Conservation (phyloP, 495 filamentous ascomycete genomes). For the Tricharina praecox region DNA sequence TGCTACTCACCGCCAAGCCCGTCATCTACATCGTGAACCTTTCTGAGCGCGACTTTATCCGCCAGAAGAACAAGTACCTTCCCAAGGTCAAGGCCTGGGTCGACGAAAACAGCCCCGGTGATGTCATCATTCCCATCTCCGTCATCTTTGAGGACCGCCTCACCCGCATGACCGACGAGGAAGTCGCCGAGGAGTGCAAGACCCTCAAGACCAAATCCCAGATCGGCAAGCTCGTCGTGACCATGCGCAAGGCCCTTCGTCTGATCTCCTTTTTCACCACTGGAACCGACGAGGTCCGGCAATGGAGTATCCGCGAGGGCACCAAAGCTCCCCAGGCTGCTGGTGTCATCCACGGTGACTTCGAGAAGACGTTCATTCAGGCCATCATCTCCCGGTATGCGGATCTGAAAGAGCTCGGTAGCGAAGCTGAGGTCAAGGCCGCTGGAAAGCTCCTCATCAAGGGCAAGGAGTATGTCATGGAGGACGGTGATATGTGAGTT, state of each 20-base stretch:
- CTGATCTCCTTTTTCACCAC: constrained; percentile 94
- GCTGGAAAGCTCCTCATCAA: constrained; percentile 96
- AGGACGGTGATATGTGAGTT: constrained; percentile 46
- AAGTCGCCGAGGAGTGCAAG: constrained; percentile 77
- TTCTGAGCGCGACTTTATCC: constrained; percentile 90
- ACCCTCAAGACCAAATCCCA: constrained; percentile 70
- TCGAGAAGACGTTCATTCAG: constrained; percentile 99
- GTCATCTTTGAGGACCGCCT: constrained; percentile 85
- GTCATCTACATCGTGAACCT: constrained; percentile 96
- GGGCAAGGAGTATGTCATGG: constrained; percentile 90
- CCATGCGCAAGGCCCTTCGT: constrained; percentile 83
- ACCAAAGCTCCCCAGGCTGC: constrained; percentile 95
- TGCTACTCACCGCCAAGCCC: constrained; percentile 91
- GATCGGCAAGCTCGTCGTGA: constrained; percentile 81
- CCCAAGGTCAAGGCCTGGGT: constrained; percentile 85
- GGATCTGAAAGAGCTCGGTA: constrained; percentile 63
- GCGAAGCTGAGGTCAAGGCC: constrained; percentile 75
- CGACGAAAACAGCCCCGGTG: constrained; percentile 70
- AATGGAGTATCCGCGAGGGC: constrained; percentile 94
- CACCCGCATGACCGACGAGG: constrained; percentile 56
- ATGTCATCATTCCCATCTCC: constrained; percentile 84
- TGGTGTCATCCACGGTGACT: constrained; percentile 96
- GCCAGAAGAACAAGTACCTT: constrained; percentile 99
- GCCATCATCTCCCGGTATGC: constrained; percentile 77
- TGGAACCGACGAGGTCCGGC: constrained; percentile 87